Evolutionary conservation across 805 yeast genomes (phyloP), one percentile per base, ranked within the genome.

Genomic region (Hanseniaspora thailandica): DNA sequence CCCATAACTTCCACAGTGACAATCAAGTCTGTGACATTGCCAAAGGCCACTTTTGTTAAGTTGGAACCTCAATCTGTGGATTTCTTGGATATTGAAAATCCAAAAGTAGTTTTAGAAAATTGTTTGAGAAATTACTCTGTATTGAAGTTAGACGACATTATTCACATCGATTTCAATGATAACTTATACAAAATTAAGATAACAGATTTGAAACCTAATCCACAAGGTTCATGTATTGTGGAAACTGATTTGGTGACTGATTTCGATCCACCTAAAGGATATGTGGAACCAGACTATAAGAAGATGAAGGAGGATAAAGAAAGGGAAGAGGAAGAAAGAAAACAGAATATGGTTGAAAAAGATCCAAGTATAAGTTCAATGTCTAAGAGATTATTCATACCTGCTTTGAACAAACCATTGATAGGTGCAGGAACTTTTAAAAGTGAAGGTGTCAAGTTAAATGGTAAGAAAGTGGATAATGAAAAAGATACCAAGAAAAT

Each of bases 241-340:
- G 99, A 93, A 65, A 93, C 98, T 0, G 98, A 93, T 70, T 73
- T 93, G 57, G 95, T 86, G 55, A 95, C 97, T 0, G 99, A 93
- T 64, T 93, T 93, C 71, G 97, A 97, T 1, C 96, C 98, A 2
- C 99, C 99, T 0, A 96, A 90, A 5, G 99, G 99, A 0, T 93
- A 93, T 64, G 96, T 86, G 19, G 97, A 90, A 64, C 96, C 96
- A 1, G 88, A 85, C 57, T 78, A 77, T 56, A 67, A 72, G 51
- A 63, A 67, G 6, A 39, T 64, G 52, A 61, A 62, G 34, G 58
- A 57, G 25, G 41, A 38, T 22, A 59, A 65, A 51, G 55, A 60
- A 36, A 17, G 17, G n/a, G 36, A 41, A 15, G 52, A 63, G 59
- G 51, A 57, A 57, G 57, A 64, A 71, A 48, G 52, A 36, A 48